phyloP scores from a whole-genome alignment of 371 early-diverging fungal genomes.

The Mucor plumbeus region DNA sequence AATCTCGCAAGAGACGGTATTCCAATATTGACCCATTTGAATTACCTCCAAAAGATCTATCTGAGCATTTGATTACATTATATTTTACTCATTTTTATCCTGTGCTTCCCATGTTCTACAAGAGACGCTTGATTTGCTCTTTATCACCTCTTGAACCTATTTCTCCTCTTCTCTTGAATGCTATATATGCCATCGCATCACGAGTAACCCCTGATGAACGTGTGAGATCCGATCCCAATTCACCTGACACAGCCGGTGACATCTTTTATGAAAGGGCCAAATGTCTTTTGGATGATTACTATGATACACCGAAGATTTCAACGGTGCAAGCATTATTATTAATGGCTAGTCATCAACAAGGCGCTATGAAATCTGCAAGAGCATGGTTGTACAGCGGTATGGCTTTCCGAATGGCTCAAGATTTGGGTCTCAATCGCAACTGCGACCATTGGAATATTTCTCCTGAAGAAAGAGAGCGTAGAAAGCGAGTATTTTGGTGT shows the following conservation, averaged over 20 bases:
- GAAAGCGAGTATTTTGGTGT: slow-evolving; percentile 58
- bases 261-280: slow-evolving; percentile 54
- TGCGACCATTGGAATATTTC: slow-evolving; percentile 52
- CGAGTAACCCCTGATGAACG: slow-evolving; percentile 46
- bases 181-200: slow-evolving; percentile 57
- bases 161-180: slow-evolving; percentile 55
- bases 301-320: slow-evolving; percentile 60
- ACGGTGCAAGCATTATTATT: slow-evolving; percentile 65
- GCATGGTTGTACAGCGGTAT: slow-evolving; percentile 59
- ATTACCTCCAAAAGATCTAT: slow-evolving; percentile 57
- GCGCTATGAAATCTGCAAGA: slow-evolving; percentile 53
- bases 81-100: slow-evolving; percentile 63
- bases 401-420: slow-evolving; percentile 59
- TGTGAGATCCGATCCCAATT: slow-evolving; percentile 39
- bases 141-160: slow-evolving; percentile 29
- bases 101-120: slow-evolving; percentile 58
- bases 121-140: slow-evolving; percentile 26
- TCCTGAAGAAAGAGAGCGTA: slow-evolving; percentile 46
- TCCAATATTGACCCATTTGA: slow-evolving; percentile 33
- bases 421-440: slow-evolving; percentile 50
- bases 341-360: slow-evolving; percentile 57
- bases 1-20: slow-evolving; percentile 2
- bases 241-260: slow-evolving; percentile 52
- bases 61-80: slow-evolving; percentile 53
- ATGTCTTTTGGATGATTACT: slow-evolving; percentile 55